phyloP scores from a whole-genome alignment of 331 rosid genomes.

The Malus hybrid region DNA sequence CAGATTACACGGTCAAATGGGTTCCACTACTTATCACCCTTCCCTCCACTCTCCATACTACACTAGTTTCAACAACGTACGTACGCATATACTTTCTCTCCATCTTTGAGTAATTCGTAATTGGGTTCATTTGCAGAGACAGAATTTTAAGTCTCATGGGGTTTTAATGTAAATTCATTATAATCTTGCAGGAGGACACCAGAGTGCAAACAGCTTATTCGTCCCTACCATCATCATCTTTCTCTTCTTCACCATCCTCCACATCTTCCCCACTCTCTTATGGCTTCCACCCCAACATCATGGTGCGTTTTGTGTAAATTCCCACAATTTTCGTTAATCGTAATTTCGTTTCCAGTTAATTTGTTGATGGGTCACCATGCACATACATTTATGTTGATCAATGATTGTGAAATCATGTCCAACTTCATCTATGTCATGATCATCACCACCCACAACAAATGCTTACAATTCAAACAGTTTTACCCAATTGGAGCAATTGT shows the following conservation, averaged over 20 bases:
- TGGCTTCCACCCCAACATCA: conserved; percentile 61
- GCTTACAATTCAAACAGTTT: background rate
- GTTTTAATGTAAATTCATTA: background rate
- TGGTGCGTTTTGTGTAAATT: conserved; percentile 33
- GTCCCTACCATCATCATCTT: conserved; percentile 60
- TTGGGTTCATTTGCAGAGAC: background rate
- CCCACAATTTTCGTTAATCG: too few species aligned
- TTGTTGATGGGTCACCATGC: background rate
- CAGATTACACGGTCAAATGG: conserved; percentile 85
- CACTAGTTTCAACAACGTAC: conserved; percentile 42
- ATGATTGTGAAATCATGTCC: background rate
- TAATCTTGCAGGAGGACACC: conserved; percentile 53
- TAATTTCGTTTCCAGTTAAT: background rate
- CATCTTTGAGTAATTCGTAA: background rate
- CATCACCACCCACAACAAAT: background rate
- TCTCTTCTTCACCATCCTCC: conserved; percentile 61
- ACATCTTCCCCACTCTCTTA: conserved; percentile 33
- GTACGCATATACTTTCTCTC: conserved; percentile 15
- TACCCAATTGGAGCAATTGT: background rate
- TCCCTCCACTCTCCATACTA: conserved; percentile 42
- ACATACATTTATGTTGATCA: background rate
- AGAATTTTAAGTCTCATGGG: background rate
- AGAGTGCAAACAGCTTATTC: conserved; percentile 63
- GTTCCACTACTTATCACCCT: conserved; percentile 25
- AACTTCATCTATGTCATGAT: background rate